Evolutionary conservation across 2,329 filamentous ascomycete genomes (phyloP).

Genomic region (Kalaharituber pfeilii): DNA sequence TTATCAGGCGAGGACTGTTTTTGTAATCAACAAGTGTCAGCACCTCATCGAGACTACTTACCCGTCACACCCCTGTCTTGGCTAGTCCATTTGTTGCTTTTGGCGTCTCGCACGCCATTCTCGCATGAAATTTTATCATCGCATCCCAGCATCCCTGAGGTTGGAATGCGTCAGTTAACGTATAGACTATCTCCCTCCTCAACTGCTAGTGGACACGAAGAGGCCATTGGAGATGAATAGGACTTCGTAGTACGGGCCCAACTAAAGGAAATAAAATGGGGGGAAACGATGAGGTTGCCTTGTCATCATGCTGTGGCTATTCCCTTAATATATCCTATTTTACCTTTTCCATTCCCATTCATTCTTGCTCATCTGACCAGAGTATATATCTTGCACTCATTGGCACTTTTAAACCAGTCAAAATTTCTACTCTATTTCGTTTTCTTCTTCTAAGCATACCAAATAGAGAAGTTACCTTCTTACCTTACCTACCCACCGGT

Average conservation of each 20-base stretch:
- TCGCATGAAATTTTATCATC: conserved; percentile 16
- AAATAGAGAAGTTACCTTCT: not conserved
- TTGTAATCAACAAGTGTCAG: no score
- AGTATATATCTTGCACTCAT: no score
- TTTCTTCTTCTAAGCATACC: not conserved
- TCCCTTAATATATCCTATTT: not conserved
- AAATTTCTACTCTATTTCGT: not conserved
- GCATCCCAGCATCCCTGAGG: conserved; percentile 2
- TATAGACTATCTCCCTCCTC: no score
- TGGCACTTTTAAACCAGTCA: not conserved
- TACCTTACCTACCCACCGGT: not conserved
- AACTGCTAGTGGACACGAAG: no score
- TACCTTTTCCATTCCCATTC: not conserved
- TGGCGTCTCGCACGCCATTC: conserved; percentile 18
- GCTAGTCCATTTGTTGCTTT: not conserved
- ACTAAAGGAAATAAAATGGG: no score
- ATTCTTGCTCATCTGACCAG: not conserved
- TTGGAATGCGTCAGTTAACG: no score
- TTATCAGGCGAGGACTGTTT: not conserved
- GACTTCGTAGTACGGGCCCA: no score
- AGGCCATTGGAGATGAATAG: no score
- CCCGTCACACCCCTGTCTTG: not conserved
- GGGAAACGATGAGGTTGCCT: no score
- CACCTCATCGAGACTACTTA: not conserved
- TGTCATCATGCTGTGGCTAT: no score